A percentile compares a stretch with the other conserved stretches of the same genome.
These are phyloP conservation scores for Teratosphaeria epicoccoides DNA, from an alignment of 2,329 filamentous ascomycete species.

Conservation along the genomic window DNA sequence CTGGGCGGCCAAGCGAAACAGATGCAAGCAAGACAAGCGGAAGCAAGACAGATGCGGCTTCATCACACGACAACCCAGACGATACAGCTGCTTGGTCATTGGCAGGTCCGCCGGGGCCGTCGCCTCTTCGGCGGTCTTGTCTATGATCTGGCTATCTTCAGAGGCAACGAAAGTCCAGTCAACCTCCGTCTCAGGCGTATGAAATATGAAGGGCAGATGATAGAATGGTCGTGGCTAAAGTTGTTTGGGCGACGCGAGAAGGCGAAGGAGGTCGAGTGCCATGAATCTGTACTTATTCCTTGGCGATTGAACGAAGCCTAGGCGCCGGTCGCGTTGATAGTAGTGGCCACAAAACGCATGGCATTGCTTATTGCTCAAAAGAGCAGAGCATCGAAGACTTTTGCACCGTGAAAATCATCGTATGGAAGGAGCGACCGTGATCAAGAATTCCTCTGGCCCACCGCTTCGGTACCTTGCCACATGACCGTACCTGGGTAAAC, in stretches of 20 bases:
- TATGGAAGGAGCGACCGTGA: not conserved
- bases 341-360: too few relatives aligned
- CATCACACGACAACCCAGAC: not conserved
- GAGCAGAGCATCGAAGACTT: too few relatives aligned
- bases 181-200: conserved; percentile 26
- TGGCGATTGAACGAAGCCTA: not conserved
- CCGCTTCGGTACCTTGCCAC: too few relatives aligned
- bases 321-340: not conserved
- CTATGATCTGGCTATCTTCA: conserved; percentile 43
- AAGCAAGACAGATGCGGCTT: not conserved
- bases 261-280: not conserved
- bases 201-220: not conserved
- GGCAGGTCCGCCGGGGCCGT: not conserved
- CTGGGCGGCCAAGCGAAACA: not conserved
- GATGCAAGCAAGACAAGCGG: too few relatives aligned
- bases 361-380: not conserved
- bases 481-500: too few relatives aligned
- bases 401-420: too few relatives aligned
- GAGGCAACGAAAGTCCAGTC: conserved; percentile 40
- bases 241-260: not conserved
- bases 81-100: not conserved
- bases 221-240: not conserved
- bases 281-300: not conserved
- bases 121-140: conserved; percentile 33
- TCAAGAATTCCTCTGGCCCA: too few relatives aligned